Percentiles rank a stretch among this genome's conserved stretches.
Evolutionary conservation across 805 yeast species (phyloP).

Genomic region (Candida ponderosae): DNA sequence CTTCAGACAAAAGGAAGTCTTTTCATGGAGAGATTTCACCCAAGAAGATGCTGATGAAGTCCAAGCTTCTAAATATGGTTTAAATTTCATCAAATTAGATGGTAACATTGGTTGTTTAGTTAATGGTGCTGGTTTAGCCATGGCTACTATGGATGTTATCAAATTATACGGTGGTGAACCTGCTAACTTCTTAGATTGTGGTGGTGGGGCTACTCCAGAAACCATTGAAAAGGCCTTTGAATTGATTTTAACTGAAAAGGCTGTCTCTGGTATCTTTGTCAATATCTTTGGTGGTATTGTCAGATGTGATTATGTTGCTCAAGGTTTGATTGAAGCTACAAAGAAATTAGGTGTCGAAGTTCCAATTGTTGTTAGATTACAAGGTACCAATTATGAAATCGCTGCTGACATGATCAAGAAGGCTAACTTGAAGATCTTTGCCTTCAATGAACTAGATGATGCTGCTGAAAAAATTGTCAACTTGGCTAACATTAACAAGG

Average conservation of each 20-base stretch:
- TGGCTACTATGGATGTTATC: constrained; percentile 99
- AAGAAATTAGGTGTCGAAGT: constrained; percentile 83
- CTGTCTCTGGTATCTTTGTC: constrained; percentile 92
- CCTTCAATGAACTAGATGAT: constrained; percentile 88
- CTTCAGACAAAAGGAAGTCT: constrained; percentile 91
- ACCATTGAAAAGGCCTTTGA: constrained; percentile 96
- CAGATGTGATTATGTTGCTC: constrained; percentile 98
- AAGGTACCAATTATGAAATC: constrained; percentile 91
- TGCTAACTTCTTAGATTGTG: constrained; percentile 98
- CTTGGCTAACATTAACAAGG: constrained; percentile 44
- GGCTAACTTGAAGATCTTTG: constrained; percentile 88
- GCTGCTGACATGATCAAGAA: constrained; percentile 82
- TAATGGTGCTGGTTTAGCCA: constrained; percentile 99
- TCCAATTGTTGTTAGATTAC: constrained; percentile 96
- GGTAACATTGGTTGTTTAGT: constrained; percentile 99
- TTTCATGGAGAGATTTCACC: constrained; percentile 92
- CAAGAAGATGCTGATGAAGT: constrained; percentile 99
- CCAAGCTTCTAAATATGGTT: constrained; percentile 80
- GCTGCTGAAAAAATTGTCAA: constrained; percentile 95
- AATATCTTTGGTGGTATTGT: constrained; percentile 99
- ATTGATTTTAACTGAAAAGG: constrained; percentile 81
- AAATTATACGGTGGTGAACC: constrained; percentile 98
- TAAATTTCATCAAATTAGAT: constrained; percentile 94
- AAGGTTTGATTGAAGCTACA: constrained; percentile 93
- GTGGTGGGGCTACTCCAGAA: constrained; percentile 99